Base-by-base conservation (phyloP, 345 rosid species). In the Corymbia maculata region DNA sequence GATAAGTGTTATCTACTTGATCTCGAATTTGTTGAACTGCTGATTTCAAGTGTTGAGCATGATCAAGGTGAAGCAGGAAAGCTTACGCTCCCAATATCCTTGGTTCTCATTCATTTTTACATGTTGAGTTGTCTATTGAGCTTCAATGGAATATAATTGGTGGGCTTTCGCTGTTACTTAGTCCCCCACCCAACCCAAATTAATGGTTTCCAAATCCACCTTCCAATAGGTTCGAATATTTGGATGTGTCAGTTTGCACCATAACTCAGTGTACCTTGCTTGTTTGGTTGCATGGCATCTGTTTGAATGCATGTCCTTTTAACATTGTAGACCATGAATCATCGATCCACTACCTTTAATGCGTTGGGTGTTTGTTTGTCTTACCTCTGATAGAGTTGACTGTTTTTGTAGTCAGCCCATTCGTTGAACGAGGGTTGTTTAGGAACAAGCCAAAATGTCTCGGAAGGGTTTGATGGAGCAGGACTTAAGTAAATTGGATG, bases 391-490 rank as follows among this genome's bases (percentile, higher is more conserved):
- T 75, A 11, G 42, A 75, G 82, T 75, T 19, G 26, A 42, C 49
- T 19, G 82, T 75, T 75, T 70, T 10, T 2, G 82, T 75, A 68
- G 82, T 42, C 82, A 47, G 36, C 49, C 45, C 82, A 75, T 75
- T 75, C 82, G 9, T 75, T 36, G 82, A 36, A 22, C 47, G 10
- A 32, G 47, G 45, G 6, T 36, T 3, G 17, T 36, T 75, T 36
- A 19, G 49, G 49, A 75, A 19, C 82, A 17, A 75, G 49, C 57
- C 86, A 94, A 88, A 64, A 98, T 98, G 99, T 95, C 99, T 85
- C 89, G 93, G 52, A 96, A 93, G 89, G 99, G 99, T 87, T 98
- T 97, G 92, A 96, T 96, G 95, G 99, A 96, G 89, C 99, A 98
- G 66, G 98, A 96, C 93, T 89, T 97, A 89, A 94, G 92, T 87